phyloP scores from a whole-genome alignment of 352 stramenopile species.

The Globisporangium abappressorium region DNA sequence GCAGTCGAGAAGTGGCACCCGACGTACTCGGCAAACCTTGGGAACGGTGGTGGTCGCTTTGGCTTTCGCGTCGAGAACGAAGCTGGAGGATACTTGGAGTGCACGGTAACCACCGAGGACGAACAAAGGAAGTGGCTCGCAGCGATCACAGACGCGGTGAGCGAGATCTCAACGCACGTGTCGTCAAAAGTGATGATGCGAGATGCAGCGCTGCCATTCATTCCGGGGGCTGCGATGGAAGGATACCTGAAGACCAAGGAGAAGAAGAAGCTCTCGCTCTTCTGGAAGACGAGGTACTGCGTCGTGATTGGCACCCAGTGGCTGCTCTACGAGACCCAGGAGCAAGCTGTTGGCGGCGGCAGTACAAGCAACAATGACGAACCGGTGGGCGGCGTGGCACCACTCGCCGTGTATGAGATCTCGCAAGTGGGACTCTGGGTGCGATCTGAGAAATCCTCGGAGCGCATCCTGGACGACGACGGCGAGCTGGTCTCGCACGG shows the following conservation, averaged over 20 bases:
- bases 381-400: constrained; percentile 13
- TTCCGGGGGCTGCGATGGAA: constrained; percentile 64
- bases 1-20: constrained; percentile 48
- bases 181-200: constrained; percentile 22
- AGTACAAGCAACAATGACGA: constrained; percentile 10
- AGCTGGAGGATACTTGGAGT: constrained; percentile 57
- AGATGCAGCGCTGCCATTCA: constrained; percentile 52
- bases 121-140: constrained; percentile 41
- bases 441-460: neutral
- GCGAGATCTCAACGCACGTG: constrained; percentile 13
- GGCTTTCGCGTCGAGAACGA: constrained; percentile 65
- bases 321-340: constrained; percentile 68
- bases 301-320: constrained; percentile 69
- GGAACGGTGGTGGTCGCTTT: constrained; percentile 19
- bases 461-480: constrained; percentile 9
- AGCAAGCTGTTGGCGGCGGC: constrained; percentile 34
- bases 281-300: constrained; percentile 66
- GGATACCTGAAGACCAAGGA: constrained; percentile 59
- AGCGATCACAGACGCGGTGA: constrained; percentile 27
- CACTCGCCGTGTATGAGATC: constrained; percentile 59
- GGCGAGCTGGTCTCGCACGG: constrained; percentile 22
- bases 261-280: constrained; percentile 48
- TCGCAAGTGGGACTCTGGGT: constrained; percentile 24
- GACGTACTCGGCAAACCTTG: constrained; percentile 26
- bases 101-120: constrained; percentile 28